Evolutionary conservation across 345 rosid genomes (phyloP), one percentile per base, ranked within the genome.

Genomic region (Punica granatum): DNA sequence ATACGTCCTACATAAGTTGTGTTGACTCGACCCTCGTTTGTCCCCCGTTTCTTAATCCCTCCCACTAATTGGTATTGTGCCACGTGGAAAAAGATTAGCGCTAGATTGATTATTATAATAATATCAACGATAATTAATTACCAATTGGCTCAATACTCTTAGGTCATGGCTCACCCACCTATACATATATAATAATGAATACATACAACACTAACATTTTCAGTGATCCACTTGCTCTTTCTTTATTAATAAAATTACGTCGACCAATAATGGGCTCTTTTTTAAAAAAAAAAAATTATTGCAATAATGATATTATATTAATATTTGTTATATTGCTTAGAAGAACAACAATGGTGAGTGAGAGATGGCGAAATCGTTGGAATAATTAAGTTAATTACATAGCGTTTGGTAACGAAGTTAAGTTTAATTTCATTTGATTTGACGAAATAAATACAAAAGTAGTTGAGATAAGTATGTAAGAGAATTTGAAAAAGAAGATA

Each of bases 121-220:
- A 44, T 37, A 13, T 37, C 2, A 44, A 44, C 19, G 3, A 44
- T 8, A 11, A 44, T 44, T 44, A 44, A 13, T 44, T 3, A 44
- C 19, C 49, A 44, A 11, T 11, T 44, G 32, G 39, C 14, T 51
- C n/a, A 31, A 71, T 15, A 30, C 14, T 49, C 25, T 26, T 9
- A 63, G n/a, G 35, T 41, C 14, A 48, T 31, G 15, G 66, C 64
- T 33, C 70, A 41, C 64, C 73, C 4, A 31, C 69, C 59, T 5
- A 37, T 11, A 4, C 41, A 37, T 37, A 4, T 4, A 37, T 3
- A 48, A 16, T 18, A 53, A 1, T 53, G 21, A 16, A 6, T 3
- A 31, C 36, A 16, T 39, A 49, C 2, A 59, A 60, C n/a, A 13
- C 35, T 41, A 23, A 33, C 56, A 42, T 67, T 16, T 26, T 39